Evolutionary conservation across 2,329 filamentous ascomycete genomes (phyloP).

Genomic region (Xylaria polymorpha): DNA sequence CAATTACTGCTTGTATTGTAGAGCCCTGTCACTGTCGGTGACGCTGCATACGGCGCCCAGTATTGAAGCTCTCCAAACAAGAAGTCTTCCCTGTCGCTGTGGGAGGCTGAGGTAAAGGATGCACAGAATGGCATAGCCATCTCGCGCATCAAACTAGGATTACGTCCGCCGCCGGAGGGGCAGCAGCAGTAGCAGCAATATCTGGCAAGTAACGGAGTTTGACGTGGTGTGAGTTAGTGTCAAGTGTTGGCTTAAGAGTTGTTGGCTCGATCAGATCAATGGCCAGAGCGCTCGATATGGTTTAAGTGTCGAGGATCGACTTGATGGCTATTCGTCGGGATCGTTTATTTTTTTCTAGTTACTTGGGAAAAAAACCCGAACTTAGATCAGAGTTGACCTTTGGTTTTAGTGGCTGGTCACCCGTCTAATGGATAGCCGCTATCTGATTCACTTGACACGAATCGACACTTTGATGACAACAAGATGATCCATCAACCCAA

Average conservation of each 20-base stretch:
- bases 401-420: background rate
- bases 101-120: too few relatives aligned
- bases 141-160: too few relatives aligned
- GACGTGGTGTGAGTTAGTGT: too few relatives aligned
- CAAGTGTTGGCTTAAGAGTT: too few relatives aligned
- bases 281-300: too few relatives aligned
- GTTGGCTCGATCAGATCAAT: too few relatives aligned
- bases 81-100: background rate
- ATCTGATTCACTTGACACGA: background rate
- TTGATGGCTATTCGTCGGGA: background rate
- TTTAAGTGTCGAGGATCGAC: too few relatives aligned
- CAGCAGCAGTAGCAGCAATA: too few relatives aligned
- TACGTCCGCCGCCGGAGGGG: too few relatives aligned
- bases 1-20: too few relatives aligned
- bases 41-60: background rate
- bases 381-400: background rate
- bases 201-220: too few relatives aligned
- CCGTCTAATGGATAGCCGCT: background rate
- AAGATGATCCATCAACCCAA: background rate
- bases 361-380: background rate
- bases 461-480: background rate
- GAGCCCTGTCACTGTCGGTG: background rate
- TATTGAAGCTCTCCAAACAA: background rate
- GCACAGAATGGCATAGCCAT: too few relatives aligned
- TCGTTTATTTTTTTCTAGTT: slow-evolving; percentile 9